phyloP scores from a whole-genome alignment of 352 stramenopile species.

The Globisporangium canariense region DNA sequence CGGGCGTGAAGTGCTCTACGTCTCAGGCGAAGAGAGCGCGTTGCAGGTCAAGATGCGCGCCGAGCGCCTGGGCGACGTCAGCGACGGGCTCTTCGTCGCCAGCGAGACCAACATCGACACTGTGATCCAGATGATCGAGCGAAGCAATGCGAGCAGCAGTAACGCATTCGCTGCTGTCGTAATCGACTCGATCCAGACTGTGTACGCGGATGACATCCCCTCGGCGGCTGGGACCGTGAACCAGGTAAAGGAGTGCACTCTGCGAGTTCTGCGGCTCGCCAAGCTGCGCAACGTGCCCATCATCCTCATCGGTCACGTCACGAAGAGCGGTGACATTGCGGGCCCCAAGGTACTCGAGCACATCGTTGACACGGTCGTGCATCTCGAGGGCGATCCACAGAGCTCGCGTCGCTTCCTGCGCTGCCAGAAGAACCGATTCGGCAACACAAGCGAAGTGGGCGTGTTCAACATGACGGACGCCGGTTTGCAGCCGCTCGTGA shows the following conservation, averaged over 20 bases:
- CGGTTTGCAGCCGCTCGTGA: slow-evolving; percentile 72
- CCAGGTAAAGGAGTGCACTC: slow-evolving; percentile 95
- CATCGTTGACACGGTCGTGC: slow-evolving; percentile 95
- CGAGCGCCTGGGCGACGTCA: slow-evolving; percentile 73
- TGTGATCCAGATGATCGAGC: slow-evolving; percentile 54
- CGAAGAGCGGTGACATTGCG: slow-evolving; percentile 95
- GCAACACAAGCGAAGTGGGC: slow-evolving; percentile 93
- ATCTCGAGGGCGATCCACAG: slow-evolving; percentile 91
- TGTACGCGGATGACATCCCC: slow-evolving; percentile 86
- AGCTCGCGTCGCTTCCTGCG: slow-evolving; percentile 87
- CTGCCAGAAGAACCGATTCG: slow-evolving; percentile 96
- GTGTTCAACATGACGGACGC: slow-evolving; percentile 94
- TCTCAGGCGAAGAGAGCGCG: slow-evolving; percentile 96
- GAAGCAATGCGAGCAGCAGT: slow-evolving; percentile 3
- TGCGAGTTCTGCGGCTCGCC: slow-evolving; percentile 90
- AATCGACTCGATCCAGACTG: slow-evolving; percentile 97
- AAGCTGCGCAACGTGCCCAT: slow-evolving; percentile 92
- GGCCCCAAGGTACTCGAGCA: slow-evolving; percentile 91
- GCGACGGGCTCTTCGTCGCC: slow-evolving; percentile 67
- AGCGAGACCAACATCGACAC: slow-evolving; percentile 85
- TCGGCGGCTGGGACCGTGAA: slow-evolving; percentile 85
- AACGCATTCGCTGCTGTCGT: slow-evolving; percentile 74
- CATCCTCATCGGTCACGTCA: slow-evolving; percentile 96
- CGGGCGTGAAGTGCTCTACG: slow-evolving; percentile 87
- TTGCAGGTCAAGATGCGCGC: slow-evolving; percentile 93